phyloP scores from a whole-genome alignment of 2,329 filamentous ascomycete species.

The Talaromyces piceae region DNA sequence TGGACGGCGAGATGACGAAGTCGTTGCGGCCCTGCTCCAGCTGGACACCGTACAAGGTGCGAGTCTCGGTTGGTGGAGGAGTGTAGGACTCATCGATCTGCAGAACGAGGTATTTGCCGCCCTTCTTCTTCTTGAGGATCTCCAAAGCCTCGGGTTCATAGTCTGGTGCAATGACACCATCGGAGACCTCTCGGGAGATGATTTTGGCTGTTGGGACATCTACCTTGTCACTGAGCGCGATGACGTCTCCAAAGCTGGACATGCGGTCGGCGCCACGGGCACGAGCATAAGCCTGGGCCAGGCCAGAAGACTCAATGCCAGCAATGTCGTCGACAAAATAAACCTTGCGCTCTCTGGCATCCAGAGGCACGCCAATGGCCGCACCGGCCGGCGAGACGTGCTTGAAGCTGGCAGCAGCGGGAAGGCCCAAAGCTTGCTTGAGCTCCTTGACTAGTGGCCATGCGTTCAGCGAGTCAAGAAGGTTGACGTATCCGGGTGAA shows the following conservation, averaged over 20 bases:
- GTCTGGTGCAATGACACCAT: conserved; percentile 87
- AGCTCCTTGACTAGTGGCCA: conserved; percentile 97
- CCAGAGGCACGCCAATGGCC: conserved; percentile 83
- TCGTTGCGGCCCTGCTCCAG: conserved; percentile 92
- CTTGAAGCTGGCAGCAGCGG: conserved; percentile 96
- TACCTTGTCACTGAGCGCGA: conserved; percentile 83
- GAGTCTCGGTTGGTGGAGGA: conserved; percentile 65
- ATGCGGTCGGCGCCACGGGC: conserved; percentile 94
- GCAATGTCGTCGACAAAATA: conserved; percentile 97
- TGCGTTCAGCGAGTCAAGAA: conserved; percentile 90
- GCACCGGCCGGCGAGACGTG: conserved; percentile 96
- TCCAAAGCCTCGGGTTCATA: conserved; percentile 80
- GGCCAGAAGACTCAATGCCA: conserved; percentile 73
- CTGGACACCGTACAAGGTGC: conserved; percentile 84
- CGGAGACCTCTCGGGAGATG: conserved; percentile 95
- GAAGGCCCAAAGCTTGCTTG: conserved; percentile 75
- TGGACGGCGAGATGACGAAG: conserved; percentile 69
- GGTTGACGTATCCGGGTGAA: conserved; percentile 92
- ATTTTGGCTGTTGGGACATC: conserved; percentile 93
- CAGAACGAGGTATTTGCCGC: conserved; percentile 89
- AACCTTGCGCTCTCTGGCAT: conserved; percentile 82
- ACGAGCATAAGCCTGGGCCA: conserved; percentile 92
- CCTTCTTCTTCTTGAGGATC: conserved; percentile 97
- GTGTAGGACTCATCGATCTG: conserved; percentile 86
- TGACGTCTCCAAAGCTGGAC: conserved; percentile 97